phyloP scores from a whole-genome alignment of 371 early-diverging fungal genomes.

The Syncephalastrum sp. region DNA sequence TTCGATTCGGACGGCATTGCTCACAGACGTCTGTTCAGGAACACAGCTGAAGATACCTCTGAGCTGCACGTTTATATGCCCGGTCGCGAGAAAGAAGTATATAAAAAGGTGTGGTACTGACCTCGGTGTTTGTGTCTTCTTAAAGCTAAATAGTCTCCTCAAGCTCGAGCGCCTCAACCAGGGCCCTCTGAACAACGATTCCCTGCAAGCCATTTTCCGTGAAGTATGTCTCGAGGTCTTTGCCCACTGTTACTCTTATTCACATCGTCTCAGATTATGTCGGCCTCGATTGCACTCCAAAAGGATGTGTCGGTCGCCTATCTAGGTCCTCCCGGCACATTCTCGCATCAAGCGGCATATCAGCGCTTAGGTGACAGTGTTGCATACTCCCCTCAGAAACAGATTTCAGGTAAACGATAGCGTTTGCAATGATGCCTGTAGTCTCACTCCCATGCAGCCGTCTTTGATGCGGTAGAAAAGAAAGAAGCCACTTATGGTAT shows the following conservation, averaged over 20 bases:
- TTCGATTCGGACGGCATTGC: too few relatives aligned
- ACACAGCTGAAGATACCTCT: background rate
- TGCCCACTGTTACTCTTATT: background rate
- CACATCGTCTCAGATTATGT: constrained; percentile 65
- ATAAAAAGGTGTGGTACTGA: constrained; percentile 50
- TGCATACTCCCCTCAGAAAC: constrained; percentile 66
- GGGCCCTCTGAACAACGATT: constrained; percentile 78
- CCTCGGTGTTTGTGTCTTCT: background rate
- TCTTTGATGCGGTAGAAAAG: constrained; percentile 80
- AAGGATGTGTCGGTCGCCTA: constrained; percentile 82
- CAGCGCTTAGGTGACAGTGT: constrained; percentile 81
- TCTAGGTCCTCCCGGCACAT: constrained; percentile 93
- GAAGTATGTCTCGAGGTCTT: constrained; percentile 44
- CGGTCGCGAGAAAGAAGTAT: constrained; percentile 64
- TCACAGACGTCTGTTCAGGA: background rate
- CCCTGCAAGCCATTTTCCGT: constrained; percentile 81
- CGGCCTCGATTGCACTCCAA: constrained; percentile 85
- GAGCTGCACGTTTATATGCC: constrained; percentile 68
- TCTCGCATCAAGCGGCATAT: constrained; percentile 89
- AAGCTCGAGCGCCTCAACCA: constrained; percentile 66
- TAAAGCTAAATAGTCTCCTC: background rate
- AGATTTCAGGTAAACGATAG: constrained; percentile 48
- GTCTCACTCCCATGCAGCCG: constrained; percentile 37
- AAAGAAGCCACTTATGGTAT: constrained; percentile 85
- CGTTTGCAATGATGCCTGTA: background rate